These are phyloP conservation scores for Ophiosphaerella narmari DNA, from an alignment of 2,329 filamentous ascomycete species.

Conservation along the genomic window DNA sequence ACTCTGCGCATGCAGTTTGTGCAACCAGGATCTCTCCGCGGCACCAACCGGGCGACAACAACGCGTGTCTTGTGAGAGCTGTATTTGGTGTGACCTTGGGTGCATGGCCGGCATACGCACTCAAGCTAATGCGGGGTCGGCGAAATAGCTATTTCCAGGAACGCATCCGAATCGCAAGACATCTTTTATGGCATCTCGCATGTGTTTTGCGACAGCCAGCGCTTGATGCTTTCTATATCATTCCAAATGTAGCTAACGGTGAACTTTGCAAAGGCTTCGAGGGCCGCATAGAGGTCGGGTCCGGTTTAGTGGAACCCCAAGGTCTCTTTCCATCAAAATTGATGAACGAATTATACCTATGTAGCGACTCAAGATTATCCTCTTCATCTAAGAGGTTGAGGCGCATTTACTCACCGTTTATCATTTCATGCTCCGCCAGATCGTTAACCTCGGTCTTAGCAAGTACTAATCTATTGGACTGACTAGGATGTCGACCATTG, in stretches of 20 bases:
- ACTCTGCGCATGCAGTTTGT: conserved; percentile 15
- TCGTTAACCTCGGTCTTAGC: conserved; percentile 2
- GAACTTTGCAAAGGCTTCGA: too few species aligned
- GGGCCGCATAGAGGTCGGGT: too few species aligned
- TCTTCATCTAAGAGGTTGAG: too few species aligned
- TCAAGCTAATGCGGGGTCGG: conserved; percentile 13
- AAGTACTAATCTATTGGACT: conserved; percentile 7
- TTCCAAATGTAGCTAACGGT: too few species aligned
- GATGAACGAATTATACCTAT: too few species aligned
- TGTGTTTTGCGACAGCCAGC: not conserved
- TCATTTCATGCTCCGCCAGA: not conserved
- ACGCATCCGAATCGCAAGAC: not conserved
- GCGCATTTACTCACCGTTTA: not conserved
- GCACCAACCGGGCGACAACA: not conserved
- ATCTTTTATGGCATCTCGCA: not conserved
- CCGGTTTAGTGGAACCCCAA: too few species aligned
- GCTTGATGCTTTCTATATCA: too few species aligned
- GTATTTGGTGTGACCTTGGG: conserved; percentile 11
- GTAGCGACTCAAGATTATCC: too few species aligned
- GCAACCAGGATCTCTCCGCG: not conserved
- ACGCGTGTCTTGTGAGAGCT: conserved; percentile 10
- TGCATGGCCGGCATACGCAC: conserved; percentile 10
- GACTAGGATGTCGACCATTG: conserved; percentile 13
- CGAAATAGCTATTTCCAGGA: not conserved
- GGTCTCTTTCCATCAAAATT: too few species aligned